Evolutionary conservation across 2,329 filamentous ascomycete genomes (phyloP), one percentile per base, ranked within the genome.

Genomic region (Ophiostoma fasciatum): DNA sequence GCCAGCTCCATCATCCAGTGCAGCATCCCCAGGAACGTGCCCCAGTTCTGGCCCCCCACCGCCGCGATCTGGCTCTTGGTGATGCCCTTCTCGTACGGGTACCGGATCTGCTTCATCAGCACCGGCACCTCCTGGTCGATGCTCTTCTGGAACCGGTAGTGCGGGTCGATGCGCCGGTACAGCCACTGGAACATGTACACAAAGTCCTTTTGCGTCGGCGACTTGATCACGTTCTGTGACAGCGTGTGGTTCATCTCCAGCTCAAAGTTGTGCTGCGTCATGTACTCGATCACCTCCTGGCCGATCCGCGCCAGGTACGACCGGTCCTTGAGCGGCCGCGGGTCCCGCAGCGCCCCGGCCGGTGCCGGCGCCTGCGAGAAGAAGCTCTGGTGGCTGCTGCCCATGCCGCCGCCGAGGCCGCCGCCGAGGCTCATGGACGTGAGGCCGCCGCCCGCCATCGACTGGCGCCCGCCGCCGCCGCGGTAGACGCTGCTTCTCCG

Each of bases 1-100:
- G 84, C 83, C 35, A 98, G 64, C 57, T 96, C 87, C 88, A 98
- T 94, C 76, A 98, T 88, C 90, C 90, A 98, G 60, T 98, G 87
- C 34, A 98, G 66, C 54, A 98, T 64, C 0, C 87, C 90, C 11
- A 98, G 64, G 50, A 98, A 96, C 0, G 84, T 90, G 43, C 81
- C 81, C 90, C 90, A 98, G 53, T 96, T 96, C 57, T 94, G 85
- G 3, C 87, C 88, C 45, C 90, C 90, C 0, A 96, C 90, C 2
- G 92, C 90, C 0, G 84, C 76, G 39, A 98, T 84, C 52, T 94
- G 85, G 35, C 84, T 94, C 58, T 96, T 98, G 37, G 85, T 94
- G 49, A 98, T 96, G 50, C 78, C 87, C 57, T 85, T 83, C 50
- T 94, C 85, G 52, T 85, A 98, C 0, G 90, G 90, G 52, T 98